These are phyloP conservation scores for Psilocybe azurescens DNA, from an alignment of 768 basidiomycete species.

Conservation along the genomic window DNA sequence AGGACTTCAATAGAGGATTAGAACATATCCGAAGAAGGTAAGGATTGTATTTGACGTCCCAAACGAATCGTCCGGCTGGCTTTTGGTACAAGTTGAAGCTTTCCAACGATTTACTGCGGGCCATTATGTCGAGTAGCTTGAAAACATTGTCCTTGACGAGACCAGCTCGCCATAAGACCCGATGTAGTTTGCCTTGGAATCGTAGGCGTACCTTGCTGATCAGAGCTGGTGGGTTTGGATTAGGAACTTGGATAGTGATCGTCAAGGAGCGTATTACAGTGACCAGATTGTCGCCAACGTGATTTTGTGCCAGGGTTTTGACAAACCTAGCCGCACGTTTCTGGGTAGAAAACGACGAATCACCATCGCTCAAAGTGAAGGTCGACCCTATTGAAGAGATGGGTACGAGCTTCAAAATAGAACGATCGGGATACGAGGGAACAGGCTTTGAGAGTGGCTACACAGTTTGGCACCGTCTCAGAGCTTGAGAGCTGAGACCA, in stretches of 20 bases:
- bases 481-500: background rate
- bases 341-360: background rate
- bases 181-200: no score
- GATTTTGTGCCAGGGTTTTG: background rate
- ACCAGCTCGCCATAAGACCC: no score
- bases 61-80: no score
- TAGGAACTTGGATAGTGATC: background rate
- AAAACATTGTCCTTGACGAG: no score
- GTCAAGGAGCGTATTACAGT: background rate
- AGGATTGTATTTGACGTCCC: no score
- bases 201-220: no score
- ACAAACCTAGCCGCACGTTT: background rate
- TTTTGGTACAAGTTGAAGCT: no score
- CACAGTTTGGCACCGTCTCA: background rate
- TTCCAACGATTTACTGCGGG: no score
- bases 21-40: no score
- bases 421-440: conserved; percentile 8
- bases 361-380: background rate
- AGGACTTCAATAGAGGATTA: no score
- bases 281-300: background rate
- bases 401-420: background rate
- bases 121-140: no score
- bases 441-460: background rate
- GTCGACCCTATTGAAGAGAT: background rate
- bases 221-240: background rate